Conservation (phyloP, 352 stramenopile species). For the Pythium aphanidermatum region DNA sequence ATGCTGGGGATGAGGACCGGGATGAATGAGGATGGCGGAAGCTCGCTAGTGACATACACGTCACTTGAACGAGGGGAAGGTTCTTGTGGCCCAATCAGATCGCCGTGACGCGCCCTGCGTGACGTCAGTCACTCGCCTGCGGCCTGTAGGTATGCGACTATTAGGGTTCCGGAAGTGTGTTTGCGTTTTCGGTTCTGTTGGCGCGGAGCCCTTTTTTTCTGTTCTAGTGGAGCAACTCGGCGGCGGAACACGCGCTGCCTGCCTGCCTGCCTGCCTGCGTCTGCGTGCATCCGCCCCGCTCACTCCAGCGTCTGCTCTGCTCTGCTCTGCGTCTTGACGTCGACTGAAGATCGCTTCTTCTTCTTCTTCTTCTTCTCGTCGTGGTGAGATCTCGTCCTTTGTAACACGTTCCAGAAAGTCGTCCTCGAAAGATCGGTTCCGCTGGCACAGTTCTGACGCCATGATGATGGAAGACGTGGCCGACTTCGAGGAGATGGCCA, state of each 20-base stretch:
- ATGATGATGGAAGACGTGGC: constrained; percentile 29
- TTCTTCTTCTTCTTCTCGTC: no score
- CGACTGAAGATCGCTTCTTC: no score
- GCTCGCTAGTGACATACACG: constrained; percentile 12
- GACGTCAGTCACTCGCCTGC: constrained; percentile 15
- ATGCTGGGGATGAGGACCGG: no score
- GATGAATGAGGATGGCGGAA: no score
- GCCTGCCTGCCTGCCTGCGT: no score
- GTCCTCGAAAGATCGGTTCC: no score
- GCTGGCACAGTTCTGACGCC: no score
- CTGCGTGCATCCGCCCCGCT: no score
- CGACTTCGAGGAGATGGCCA: constrained; percentile 62
- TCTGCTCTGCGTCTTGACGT: no score
- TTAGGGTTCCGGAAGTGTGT: constrained; percentile 1
- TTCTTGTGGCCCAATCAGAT: constrained; percentile 11
- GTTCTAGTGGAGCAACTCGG: constrained; percentile 15
- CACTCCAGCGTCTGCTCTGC: no score
- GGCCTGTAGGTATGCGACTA: background rate
- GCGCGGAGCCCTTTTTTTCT: constrained; percentile 14
- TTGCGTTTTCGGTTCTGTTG: constrained; percentile 9
- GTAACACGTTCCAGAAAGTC: no score
- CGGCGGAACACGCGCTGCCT: no score
- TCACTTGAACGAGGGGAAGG: background rate
- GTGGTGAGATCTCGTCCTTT: constrained; percentile 1
- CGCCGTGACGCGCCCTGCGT: constrained; percentile 18